A percentile compares a stretch with the other conserved stretches of the same genome.
phyloP scores from a whole-genome alignment of 192 early-diverging fungal genomes.

The Umbelopsis sp. region DNA sequence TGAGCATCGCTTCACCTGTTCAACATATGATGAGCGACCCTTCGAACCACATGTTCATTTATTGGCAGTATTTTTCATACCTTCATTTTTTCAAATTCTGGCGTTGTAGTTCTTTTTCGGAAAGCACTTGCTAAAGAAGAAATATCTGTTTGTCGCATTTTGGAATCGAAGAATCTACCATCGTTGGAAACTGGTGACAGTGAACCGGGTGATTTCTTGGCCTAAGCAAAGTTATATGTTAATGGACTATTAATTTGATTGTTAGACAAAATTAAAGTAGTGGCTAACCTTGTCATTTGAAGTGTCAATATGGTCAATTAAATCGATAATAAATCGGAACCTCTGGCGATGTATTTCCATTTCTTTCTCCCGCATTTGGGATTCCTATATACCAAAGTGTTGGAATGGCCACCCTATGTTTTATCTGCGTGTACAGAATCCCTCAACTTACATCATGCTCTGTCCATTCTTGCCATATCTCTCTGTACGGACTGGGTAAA shows the following conservation, averaged over 20 bases:
- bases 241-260: neutral
- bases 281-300: no score
- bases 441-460: constrained; percentile 19
- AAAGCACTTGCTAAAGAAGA: neutral
- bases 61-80: neutral
- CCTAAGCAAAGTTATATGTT: neutral
- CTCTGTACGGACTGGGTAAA: constrained; percentile 20
- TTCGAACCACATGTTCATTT: neutral
- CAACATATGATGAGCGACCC: neutral
- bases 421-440: neutral
- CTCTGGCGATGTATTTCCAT: constrained; percentile 20
- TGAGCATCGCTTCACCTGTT: constrained; percentile 47
- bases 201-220: neutral
- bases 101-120: neutral
- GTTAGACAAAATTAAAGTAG: no score
- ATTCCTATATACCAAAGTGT: neutral
- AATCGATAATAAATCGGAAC: constrained; percentile 19
- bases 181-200: neutral
- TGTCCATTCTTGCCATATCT: constrained; percentile 29
- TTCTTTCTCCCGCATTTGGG: neutral
- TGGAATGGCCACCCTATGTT: neutral
- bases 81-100: constrained; percentile 9
- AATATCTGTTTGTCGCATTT: neutral
- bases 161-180: neutral
- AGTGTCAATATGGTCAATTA: neutral